Base-by-base conservation (phyloP, 1,284 basidiomycete genomes). In the Ganoderma lucidum region DNA sequence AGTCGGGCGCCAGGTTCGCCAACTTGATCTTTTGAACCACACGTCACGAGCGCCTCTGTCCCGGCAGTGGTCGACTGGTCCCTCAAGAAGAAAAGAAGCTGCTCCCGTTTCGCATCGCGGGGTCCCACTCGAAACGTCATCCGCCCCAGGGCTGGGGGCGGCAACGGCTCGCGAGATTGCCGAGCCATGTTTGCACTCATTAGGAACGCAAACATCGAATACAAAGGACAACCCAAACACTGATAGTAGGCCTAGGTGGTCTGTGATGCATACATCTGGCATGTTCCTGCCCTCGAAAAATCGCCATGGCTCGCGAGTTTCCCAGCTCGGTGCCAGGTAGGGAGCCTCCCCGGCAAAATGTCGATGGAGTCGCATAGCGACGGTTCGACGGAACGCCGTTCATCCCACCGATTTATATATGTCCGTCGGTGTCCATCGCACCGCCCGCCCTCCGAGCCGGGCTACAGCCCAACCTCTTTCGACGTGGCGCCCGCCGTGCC, bases 401-500 rank as follows among this genome's bases (percentile, higher is more conserved):
- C 63, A 44, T 62, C 56, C 60, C 65, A 62, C 62, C 30, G 28
- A 56, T 35, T 56, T 55, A 62, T 62, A 68, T 44, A 66, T 61
- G 61, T 53, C 64, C 58, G 28, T 63, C 65, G 19, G 23, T 51
- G 39, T 42, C 37, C 39, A 19, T 39, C 41, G 59, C 59, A 42
- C 39, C 4, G 23, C 39, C 59, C 14, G 9, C 4, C 14, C 19
- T 35, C 68, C 60, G 65, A 44, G 32, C 30, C 53, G 15, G 62
- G 67, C 70, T 78, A 81, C 62, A 82, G 67, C 30, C 77, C 78
- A 19, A 79, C 80, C 63, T 82, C 81, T 66, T 77, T 79, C 51
- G 78, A 73, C n/a, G 64, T 73, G 41, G 71, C 70, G 62, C 74
- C 71, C 30, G 81, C 82, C 64, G 84, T 80, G 62, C 87, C 88